A percentile compares a stretch with the other conserved stretches of the same genome.
These are phyloP conservation scores for Rhynchospora breviuscula DNA, from an alignment of 176 grass and related monocot genomes.

Conservation along the genomic window DNA sequence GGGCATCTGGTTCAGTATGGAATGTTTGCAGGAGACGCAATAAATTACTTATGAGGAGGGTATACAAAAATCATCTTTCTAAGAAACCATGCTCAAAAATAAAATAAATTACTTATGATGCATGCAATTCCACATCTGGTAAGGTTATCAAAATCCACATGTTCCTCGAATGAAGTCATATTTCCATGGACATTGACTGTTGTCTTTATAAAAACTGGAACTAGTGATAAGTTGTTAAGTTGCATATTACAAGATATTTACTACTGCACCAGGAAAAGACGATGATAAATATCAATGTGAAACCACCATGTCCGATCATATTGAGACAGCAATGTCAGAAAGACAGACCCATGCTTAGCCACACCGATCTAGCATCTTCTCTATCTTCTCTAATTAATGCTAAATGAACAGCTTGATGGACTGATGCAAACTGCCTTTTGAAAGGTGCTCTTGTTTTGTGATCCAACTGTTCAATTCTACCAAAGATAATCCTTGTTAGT, in stretches of 20 bases:
- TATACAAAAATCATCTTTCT: too few relatives aligned
- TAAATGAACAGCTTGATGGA: slow-evolving; percentile 42
- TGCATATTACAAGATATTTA: background rate
- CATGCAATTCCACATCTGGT: too few relatives aligned
- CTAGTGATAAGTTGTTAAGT: background rate
- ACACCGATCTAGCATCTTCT: slow-evolving; percentile 74
- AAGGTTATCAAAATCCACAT: too few relatives aligned
- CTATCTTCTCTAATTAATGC: slow-evolving; percentile 57
- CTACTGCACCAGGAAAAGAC: background rate
- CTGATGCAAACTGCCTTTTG: slow-evolving; percentile 52
- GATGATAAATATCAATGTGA: background rate
- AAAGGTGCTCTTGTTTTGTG: slow-evolving; percentile 46
- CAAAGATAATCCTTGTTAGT: slow-evolving; percentile 14
- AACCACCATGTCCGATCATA: slow-evolving; percentile 32
- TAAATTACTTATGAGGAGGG: too few relatives aligned
- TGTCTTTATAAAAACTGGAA: background rate
- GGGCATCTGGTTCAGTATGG: too few relatives aligned
- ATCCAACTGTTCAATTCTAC: slow-evolving; percentile 80
- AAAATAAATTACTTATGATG: too few relatives aligned
- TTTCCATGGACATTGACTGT: background rate
- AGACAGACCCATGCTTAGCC: slow-evolving; percentile 83
- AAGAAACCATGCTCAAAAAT: too few relatives aligned
- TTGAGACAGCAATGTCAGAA: slow-evolving; percentile 55
- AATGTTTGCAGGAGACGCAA: too few relatives aligned
- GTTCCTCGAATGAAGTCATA: too few relatives aligned